Evolutionary conservation across 495 filamentous ascomycete genomes (phyloP).

Genomic region (Margaritispora aquatica): DNA sequence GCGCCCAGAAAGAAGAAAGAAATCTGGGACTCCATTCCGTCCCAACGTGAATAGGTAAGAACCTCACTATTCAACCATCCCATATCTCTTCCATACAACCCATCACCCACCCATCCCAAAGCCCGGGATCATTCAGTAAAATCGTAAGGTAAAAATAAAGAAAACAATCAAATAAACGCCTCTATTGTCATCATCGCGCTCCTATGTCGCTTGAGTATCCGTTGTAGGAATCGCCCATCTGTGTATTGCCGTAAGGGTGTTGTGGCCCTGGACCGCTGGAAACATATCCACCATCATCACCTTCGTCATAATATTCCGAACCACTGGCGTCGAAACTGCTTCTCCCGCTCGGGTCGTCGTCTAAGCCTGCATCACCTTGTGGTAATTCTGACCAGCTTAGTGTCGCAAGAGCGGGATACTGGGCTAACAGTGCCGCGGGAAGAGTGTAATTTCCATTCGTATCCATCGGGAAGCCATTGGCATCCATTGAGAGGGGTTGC

Average conservation of each 20-base stretch:
- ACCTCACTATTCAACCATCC: too few relatives aligned
- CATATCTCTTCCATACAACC: not conserved
- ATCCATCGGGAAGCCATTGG: conserved; percentile 42
- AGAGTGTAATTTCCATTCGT: conserved; percentile 57
- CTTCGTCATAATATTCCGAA: conserved; percentile 51
- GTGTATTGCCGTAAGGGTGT: conserved; percentile 28
- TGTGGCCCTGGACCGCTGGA: conserved; percentile 40
- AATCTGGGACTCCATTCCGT: too few relatives aligned
- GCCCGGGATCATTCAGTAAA: not conserved
- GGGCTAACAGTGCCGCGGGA: conserved; percentile 79
- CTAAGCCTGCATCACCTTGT: conserved; percentile 21
- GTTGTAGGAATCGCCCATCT: conserved; percentile 37
- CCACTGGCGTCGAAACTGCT: conserved; percentile 90
- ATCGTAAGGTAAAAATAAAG: not conserved
- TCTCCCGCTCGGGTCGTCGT: conserved; percentile 69
- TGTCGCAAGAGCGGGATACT: conserved; percentile 75
- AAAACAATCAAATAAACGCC: not conserved
- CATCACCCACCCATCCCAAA: too few relatives aligned
- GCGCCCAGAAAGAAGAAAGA: conserved; percentile 6
- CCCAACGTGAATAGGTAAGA: too few relatives aligned
- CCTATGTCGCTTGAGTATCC: conserved; percentile 47
- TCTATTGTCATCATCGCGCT: conserved; percentile 19
- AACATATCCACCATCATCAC: conserved; percentile 53
- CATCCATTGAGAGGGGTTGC: conserved; percentile 40
- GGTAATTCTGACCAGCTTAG: conserved; percentile 25